A percentile compares a stretch with the other conserved stretches of the same genome.
Evolutionary conservation across 768 basidiomycete species (phyloP).

Genomic region (Cyathus striatus): DNA sequence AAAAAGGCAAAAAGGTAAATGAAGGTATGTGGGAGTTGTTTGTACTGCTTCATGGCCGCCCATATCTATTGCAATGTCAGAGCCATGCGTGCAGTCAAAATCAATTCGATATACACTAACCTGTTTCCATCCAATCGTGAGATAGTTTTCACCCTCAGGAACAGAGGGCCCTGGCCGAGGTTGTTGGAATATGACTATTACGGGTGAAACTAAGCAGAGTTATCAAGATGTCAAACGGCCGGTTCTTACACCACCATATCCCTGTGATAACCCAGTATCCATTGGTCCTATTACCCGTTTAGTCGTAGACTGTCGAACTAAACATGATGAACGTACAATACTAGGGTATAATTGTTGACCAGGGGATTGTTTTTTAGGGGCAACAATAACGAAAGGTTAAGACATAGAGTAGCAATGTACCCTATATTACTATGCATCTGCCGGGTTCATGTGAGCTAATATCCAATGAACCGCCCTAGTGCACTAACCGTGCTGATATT

Average conservation of each 20-base stretch:
- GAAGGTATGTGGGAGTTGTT: slow-evolving; percentile 76
- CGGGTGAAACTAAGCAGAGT: too few relatives aligned
- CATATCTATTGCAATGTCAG: slow-evolving; percentile 50
- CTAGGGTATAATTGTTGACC: slow-evolving; percentile 72
- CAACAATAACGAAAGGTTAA: slow-evolving; percentile 69
- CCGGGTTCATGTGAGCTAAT: too few relatives aligned
- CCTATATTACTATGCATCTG: slow-evolving; percentile 77
- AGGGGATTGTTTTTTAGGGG: slow-evolving; percentile 53
- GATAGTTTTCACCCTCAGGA: slow-evolving; percentile 70
- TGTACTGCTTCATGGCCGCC: slow-evolving; percentile 69
- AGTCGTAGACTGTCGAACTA: background rate
- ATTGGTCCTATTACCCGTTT: slow-evolving; percentile 44
- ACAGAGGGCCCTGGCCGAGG: slow-evolving; percentile 78
- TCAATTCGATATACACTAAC: slow-evolving; percentile 25
- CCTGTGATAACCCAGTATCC: slow-evolving; percentile 75
- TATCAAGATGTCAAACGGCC: too few relatives aligned
- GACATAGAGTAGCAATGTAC: slow-evolving; percentile 55
- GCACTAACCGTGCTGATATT: slow-evolving; percentile 76
- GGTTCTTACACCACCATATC: slow-evolving; percentile 80
- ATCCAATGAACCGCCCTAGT: too few relatives aligned
- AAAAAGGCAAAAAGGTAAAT: slow-evolving; percentile 74
- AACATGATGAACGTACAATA: slow-evolving; percentile 43
- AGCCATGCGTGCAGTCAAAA: background rate
- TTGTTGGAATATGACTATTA: slow-evolving; percentile 73
- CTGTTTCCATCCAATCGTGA: slow-evolving; percentile 87